phyloP scores from a whole-genome alignment of 768 basidiomycete species.

The Psilocybe tampanensis region DNA sequence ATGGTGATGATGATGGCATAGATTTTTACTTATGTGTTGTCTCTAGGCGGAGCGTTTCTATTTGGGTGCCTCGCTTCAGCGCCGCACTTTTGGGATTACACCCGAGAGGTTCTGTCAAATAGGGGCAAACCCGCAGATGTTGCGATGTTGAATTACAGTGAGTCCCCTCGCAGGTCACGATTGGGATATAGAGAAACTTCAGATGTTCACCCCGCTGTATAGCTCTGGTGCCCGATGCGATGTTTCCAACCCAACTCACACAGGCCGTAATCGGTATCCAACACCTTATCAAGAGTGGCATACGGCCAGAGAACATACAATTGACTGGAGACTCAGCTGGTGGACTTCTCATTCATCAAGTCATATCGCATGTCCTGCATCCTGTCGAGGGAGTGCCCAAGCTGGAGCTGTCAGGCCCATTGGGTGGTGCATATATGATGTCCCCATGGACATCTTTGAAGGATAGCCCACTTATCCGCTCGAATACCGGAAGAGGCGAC shows the following conservation, averaged over 20 bases:
- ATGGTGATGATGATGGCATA: background rate
- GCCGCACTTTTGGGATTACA: constrained; percentile 23
- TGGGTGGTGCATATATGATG: constrained; percentile 38
- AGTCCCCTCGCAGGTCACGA: background rate
- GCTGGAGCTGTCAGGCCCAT: constrained; percentile 20
- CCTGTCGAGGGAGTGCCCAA: constrained; percentile 30
- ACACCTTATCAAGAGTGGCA: constrained; percentile 32
- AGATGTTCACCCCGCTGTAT: background rate
- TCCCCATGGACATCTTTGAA: constrained; percentile 41
- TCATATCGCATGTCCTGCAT: constrained; percentile 40
- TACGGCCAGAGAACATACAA: constrained; percentile 32
- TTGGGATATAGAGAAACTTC: too few species aligned
- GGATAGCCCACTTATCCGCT: constrained; percentile 17
- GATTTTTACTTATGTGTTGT: background rate
- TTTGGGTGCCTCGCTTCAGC: constrained; percentile 16
- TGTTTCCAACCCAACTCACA: constrained; percentile 36
- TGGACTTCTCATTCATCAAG: constrained; percentile 35
- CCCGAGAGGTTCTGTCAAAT: constrained; percentile 18
- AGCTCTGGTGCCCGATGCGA: constrained; percentile 33
- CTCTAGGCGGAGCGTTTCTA: constrained; percentile 21
- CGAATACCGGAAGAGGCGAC: constrained; percentile 17
- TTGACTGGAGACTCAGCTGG: constrained; percentile 44
- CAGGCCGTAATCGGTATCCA: constrained; percentile 32
- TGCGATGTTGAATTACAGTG: constrained; percentile 20
- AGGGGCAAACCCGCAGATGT: constrained; percentile 16